Evolutionary conservation across 495 filamentous ascomycete genomes (phyloP), one percentile per base, ranked within the genome.

Genomic region (Xylaria curta): DNA sequence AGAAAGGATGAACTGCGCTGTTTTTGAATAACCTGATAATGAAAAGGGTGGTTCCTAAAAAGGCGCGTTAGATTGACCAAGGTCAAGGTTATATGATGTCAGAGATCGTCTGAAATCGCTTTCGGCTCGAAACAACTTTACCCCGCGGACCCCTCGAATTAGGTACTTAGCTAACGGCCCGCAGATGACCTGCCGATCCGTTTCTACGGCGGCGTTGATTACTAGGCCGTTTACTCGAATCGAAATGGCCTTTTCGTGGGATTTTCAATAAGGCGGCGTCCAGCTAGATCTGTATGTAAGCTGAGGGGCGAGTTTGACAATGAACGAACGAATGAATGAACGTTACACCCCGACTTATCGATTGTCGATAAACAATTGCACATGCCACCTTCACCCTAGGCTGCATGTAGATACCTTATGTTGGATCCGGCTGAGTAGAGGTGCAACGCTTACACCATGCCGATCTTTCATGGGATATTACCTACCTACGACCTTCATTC

Each of bases 81-180:
- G 28, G 2, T 36, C 38, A 68, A 51, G 46, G 2, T 49, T 51
- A 68, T 51, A 68, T 68, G 66, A 68, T 68, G 66, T 68, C 66
- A 68, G 51, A 17, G 66, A 68, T 68, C 65, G 17, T 56, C 66
- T 68, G 36, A 28, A 56, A 19, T 42, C 36, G 53, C 24, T 1
- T 56, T 66, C 7, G 33, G 58, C n/a, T 38, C 51, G 31, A 21
- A 38, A 28, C 17, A 60, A 15, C 15, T 38, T 19, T 60, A 66
- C 46, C 46, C 46, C 63, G 63, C 46, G 46, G 63, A 53, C 24
- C 15, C 21, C 38, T 36, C 47, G 15, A 67, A 54, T 40, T 40
- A 24, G 36, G 36, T 38, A 38, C 28, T 31, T 31, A 31, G 28
- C 28, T 31, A 31, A 17, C 49, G 46, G 31, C 26, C 31, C 33